Percentiles rank a stretch among this genome's conserved stretches.
Evolutionary conservation across 805 yeast genomes (phyloP).

Genomic region (Wickerhamiella cacticola): DNA sequence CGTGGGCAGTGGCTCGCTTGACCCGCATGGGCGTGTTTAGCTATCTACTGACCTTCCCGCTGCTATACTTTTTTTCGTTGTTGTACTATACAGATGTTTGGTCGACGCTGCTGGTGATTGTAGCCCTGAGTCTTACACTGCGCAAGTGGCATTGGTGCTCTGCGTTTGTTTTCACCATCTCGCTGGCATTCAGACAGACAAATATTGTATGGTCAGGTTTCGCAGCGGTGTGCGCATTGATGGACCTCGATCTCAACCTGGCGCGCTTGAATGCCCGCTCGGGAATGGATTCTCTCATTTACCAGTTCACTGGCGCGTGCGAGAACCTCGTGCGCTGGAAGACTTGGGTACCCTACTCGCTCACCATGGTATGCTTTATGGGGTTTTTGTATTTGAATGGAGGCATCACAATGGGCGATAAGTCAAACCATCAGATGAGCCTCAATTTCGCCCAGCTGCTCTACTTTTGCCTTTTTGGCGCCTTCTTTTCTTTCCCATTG

Average conservation of each 20-base stretch:
- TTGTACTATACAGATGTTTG: constrained; percentile 89
- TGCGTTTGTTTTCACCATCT: constrained; percentile 45
- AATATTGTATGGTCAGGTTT: constrained; percentile 78
- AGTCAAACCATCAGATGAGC: constrained; percentile 63
- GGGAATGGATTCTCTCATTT: background rate
- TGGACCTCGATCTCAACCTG: constrained; percentile 27
- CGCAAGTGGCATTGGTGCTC: constrained; percentile 30
- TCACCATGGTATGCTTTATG: constrained; percentile 38
- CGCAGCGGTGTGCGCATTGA: constrained; percentile 25
- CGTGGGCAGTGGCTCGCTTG: constrained; percentile 32
- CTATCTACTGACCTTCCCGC: constrained; percentile 47
- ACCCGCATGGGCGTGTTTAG: constrained; percentile 35
- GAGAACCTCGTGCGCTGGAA: background rate
- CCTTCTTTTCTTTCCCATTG: constrained; percentile 58
- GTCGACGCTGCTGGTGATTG: constrained; percentile 62
- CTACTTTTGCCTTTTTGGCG: constrained; percentile 57
- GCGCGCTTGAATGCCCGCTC: constrained; percentile 4
- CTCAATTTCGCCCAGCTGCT: constrained; percentile 70
- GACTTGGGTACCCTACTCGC: constrained; percentile 16
- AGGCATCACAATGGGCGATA: constrained; percentile 86
- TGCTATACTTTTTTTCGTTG: constrained; percentile 58
- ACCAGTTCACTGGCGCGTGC: constrained; percentile 5
- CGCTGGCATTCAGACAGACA: constrained; percentile 78
- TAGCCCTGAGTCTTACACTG: constrained; percentile 30
- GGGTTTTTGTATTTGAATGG: constrained; percentile 55